A percentile compares a stretch with the other conserved stretches of the same genome.
Evolutionary conservation across 2,329 filamentous ascomycete species (phyloP).

Genomic region (Penicillium sp.): DNA sequence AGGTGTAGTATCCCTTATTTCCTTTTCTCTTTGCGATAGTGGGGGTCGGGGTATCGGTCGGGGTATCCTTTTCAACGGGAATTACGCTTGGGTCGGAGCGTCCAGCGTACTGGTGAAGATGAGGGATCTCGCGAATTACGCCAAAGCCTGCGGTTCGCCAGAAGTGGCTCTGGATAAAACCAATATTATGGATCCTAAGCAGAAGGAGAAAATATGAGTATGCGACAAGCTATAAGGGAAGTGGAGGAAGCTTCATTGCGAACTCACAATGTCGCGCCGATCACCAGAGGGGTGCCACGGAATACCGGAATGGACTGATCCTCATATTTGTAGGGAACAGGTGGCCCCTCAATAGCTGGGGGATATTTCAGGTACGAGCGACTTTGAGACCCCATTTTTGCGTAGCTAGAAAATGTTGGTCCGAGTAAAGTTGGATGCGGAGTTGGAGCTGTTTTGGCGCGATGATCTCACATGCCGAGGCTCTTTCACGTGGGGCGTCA

Average conservation of each 20-base stretch:
- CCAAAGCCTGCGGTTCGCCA: conserved; percentile 72
- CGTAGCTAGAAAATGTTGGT: neutral
- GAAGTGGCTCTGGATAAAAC: conserved; percentile 62
- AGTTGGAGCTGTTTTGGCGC: conserved; percentile 4
- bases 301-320: conserved; percentile 68
- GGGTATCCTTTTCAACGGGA: conserved; percentile 33
- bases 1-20: conserved; percentile 61
- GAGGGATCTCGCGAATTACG: conserved; percentile 54
- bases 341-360: conserved; percentile 39
- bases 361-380: conserved; percentile 39
- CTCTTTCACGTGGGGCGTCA: conserved; percentile 6
- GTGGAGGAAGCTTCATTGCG: neutral
- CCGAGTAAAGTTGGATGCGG: neutral
- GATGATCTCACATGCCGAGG: conserved; percentile 19
- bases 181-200: conserved; percentile 58
- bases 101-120: conserved; percentile 55
- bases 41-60: conserved; percentile 21
- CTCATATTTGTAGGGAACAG: conserved; percentile 48
- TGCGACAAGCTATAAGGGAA: neutral
- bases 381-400: conserved; percentile 23
- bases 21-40: conserved; percentile 36
- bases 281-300: conserved; percentile 63
- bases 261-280: conserved; percentile 62
- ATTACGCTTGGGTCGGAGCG: conserved; percentile 61
- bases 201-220: neutral